Conservation (phyloP, 2,329 filamentous ascomycete species). For the Phialophora chinensis region DNA sequence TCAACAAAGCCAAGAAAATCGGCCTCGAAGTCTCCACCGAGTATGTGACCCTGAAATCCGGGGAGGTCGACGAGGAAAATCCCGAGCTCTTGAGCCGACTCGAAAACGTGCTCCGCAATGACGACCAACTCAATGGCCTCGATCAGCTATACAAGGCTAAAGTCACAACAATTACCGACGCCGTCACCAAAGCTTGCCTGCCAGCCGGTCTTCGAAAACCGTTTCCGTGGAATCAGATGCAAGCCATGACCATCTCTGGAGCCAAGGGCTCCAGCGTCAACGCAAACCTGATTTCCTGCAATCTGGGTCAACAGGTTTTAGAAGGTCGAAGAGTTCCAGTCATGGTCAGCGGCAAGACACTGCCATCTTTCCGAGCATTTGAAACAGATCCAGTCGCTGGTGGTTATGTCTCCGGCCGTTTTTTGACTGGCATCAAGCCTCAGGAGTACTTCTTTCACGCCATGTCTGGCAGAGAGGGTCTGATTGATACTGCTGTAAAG, state of each 20-base stretch:
- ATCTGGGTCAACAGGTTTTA: conserved; percentile 93
- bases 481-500: conserved; percentile 99
- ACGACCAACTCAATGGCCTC: conserved; percentile 87
- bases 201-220: conserved; percentile 83
- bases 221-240: conserved; percentile 98
- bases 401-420: conserved; percentile 92
- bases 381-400: conserved; percentile 88
- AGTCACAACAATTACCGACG: conserved; percentile 73
- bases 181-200: conserved; percentile 78
- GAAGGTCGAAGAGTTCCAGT: conserved; percentile 93
- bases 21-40: conserved; percentile 82
- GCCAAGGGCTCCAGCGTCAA: conserved; percentile 94
- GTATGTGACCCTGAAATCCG: conserved; percentile 81
- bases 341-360: conserved; percentile 96
- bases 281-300: conserved; percentile 96
- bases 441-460: conserved; percentile 99
- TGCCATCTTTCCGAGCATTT: conserved; percentile 91
- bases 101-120: conserved; percentile 88
- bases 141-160: conserved; percentile 82
- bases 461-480: conserved; percentile 97
- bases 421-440: conserved; percentile 95
- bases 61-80: conserved; percentile 66
- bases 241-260: conserved; percentile 95
- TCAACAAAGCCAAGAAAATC: conserved; percentile 70
- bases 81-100: conserved; percentile 76